Conservation (phyloP, 106 monocot genomes). For the Dendrobium nobile region DNA sequence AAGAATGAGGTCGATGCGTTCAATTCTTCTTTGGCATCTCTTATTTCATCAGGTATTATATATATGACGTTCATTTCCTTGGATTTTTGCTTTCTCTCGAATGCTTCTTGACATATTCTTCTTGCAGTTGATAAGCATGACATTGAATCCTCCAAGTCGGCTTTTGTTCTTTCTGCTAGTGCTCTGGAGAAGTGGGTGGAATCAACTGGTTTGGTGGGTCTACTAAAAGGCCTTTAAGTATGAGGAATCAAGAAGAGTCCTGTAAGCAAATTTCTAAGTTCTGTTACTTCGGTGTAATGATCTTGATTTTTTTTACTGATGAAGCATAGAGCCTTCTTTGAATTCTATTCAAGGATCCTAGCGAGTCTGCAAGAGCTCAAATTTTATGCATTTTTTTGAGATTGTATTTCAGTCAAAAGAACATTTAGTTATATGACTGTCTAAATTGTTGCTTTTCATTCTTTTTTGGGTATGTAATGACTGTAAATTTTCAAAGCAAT, state of each 20-base stretch:
- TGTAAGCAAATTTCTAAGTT: not conserved
- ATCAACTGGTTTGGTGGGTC: slow-evolving; percentile 51
- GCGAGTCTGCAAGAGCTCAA: not conserved
- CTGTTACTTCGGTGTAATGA: not conserved
- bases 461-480: too few relatives aligned
- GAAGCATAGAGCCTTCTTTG: not conserved
- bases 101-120: not conserved
- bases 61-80: not conserved
- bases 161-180: slow-evolving; percentile 76
- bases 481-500: too few relatives aligned
- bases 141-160: slow-evolving; percentile 57
- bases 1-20: slow-evolving; percentile 58
- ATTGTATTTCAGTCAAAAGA: too few relatives aligned
- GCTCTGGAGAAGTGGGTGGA: slow-evolving; percentile 80
- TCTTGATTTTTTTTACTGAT: not conserved
- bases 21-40: slow-evolving; percentile 73
- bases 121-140: slow-evolving; percentile 67
- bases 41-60: slow-evolving; percentile 70
- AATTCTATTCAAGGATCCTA: not conserved
- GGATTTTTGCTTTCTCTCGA: not conserved
- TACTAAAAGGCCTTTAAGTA: slow-evolving; percentile 60
- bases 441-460: too few relatives aligned
- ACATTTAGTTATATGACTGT: too few relatives aligned
- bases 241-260: not conserved
- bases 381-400: too few relatives aligned